Percentiles rank a stretch among this genome's conserved stretches.
These are phyloP conservation scores for Hypomyces perniciosus DNA, from an alignment of 2,329 filamentous ascomycete genomes.

Conservation along the genomic window DNA sequence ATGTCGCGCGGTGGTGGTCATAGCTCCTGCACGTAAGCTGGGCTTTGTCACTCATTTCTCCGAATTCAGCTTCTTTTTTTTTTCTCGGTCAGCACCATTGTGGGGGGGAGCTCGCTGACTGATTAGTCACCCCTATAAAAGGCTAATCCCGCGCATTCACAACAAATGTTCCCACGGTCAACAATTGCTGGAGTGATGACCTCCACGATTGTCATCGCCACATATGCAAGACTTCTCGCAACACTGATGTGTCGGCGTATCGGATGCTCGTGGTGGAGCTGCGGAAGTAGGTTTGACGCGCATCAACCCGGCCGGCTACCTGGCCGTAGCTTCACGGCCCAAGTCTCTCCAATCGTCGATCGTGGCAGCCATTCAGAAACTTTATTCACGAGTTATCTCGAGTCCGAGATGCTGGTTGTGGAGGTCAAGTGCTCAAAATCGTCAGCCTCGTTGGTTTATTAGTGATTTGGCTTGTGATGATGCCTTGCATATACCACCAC, in stretches of 20 bases:
- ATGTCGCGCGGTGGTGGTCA: conserved; percentile 3
- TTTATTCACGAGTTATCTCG: too few species aligned
- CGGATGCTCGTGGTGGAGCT: neutral
- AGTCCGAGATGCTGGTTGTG: too few species aligned
- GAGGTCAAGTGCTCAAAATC: too few species aligned
- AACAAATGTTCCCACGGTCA: too few species aligned
- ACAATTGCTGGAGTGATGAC: too few species aligned
- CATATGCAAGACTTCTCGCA: neutral
- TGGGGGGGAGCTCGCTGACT: neutral
- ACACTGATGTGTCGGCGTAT: neutral
- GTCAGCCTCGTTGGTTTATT: neutral
- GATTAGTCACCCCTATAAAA: conserved; percentile 13
- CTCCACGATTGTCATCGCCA: neutral
- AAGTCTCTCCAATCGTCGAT: neutral
- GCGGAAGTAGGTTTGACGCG: conserved; percentile 6
- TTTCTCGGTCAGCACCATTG: neutral
- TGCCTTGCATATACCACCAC: neutral
- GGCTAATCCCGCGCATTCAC: neutral
- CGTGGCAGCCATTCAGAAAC: too few species aligned
- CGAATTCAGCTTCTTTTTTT: neutral
- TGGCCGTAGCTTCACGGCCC: neutral
- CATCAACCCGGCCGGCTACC: conserved; percentile 1
- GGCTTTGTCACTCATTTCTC: neutral
- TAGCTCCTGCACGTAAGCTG: conserved; percentile 11
- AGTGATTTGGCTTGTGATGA: neutral